Conservation (phyloP, 2,329 filamentous ascomycete species). For the Myriosclerotinia scirpicola region DNA sequence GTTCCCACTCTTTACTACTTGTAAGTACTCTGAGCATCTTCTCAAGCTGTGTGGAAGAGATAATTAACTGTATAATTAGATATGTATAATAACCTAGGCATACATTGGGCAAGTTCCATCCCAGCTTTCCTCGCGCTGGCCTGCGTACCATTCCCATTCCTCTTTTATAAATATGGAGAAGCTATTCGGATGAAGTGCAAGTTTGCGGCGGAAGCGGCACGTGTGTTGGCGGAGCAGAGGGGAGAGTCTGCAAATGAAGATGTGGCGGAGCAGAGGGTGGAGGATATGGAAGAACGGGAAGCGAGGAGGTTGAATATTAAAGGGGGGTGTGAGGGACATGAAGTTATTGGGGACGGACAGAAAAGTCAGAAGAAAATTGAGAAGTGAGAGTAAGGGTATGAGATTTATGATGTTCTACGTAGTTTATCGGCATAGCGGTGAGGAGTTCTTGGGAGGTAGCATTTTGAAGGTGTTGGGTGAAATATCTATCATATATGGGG, state of each 20-base stretch:
- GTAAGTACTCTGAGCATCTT: conserved; percentile 24
- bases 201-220: conserved; percentile 63
- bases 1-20: conserved; percentile 70
- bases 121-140: conserved; percentile 72
- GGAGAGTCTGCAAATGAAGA: conserved; percentile 4
- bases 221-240: conserved; percentile 15
- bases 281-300: conserved; percentile 21
- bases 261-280: conserved; percentile 2
- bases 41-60: neutral
- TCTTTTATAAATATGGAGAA: conserved; percentile 74
- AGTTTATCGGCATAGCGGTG: neutral
- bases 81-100: conserved; percentile 52
- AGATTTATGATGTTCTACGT: neutral
- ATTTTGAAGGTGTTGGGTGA: conserved; percentile 2
- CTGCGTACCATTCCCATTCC: conserved; percentile 71
- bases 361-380: neutral
- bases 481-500: neutral
- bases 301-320: conserved; percentile 1
- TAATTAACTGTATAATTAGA: conserved; percentile 19
- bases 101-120: conserved; percentile 73
- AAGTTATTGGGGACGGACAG: neutral
- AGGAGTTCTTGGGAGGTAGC: neutral
- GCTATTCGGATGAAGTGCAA: conserved; percentile 65
- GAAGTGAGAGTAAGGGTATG: neutral
- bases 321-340: neutral